Evolutionary conservation across 352 stramenopile species (phyloP).

Genomic region (Pythium angustatum): DNA sequence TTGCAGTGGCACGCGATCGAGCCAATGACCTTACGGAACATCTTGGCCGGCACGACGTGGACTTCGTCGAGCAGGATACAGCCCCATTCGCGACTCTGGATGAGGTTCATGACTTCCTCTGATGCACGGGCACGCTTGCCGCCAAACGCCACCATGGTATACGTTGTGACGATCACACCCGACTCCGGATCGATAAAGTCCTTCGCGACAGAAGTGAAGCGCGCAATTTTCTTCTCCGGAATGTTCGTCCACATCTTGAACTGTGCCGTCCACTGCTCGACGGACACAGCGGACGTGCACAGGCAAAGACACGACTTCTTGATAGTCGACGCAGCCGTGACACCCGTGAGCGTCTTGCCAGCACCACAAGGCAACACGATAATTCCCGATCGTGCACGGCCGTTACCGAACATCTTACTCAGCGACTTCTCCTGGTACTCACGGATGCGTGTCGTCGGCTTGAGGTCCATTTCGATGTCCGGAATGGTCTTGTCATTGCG

Average conservation of each 20-base stretch:
- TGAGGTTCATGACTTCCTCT: constrained; percentile 96
- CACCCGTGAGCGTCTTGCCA: constrained; percentile 82
- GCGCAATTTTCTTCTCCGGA: constrained; percentile 81
- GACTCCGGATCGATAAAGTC: constrained; percentile 83
- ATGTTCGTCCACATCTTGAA: constrained; percentile 98
- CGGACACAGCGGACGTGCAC: constrained; percentile 97
- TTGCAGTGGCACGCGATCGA: constrained; percentile 97
- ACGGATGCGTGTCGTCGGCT: constrained; percentile 93
- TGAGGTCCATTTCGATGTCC: constrained; percentile 87
- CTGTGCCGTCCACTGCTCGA: constrained; percentile 98
- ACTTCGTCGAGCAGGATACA: constrained; percentile 97
- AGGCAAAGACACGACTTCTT: constrained; percentile 98
- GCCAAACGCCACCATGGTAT: constrained; percentile 97
- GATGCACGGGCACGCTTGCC: constrained; percentile 91
- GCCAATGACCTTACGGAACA: constrained; percentile 96
- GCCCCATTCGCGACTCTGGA: constrained; percentile 98
- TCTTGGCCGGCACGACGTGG: constrained; percentile 98
- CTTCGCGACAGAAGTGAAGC: constrained; percentile 81
- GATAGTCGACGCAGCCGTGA: constrained; percentile 96
- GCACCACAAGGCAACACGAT: constrained; percentile 99
- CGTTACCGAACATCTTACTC: constrained; percentile 99
- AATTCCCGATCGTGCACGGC: constrained; percentile 97
- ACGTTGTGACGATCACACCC: constrained; percentile 96
- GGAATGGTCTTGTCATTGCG: constrained; percentile 87
- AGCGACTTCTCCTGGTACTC: constrained; percentile 99